Conservation (phyloP, 768 basidiomycete species). For the Tephrocybe sp. region DNA sequence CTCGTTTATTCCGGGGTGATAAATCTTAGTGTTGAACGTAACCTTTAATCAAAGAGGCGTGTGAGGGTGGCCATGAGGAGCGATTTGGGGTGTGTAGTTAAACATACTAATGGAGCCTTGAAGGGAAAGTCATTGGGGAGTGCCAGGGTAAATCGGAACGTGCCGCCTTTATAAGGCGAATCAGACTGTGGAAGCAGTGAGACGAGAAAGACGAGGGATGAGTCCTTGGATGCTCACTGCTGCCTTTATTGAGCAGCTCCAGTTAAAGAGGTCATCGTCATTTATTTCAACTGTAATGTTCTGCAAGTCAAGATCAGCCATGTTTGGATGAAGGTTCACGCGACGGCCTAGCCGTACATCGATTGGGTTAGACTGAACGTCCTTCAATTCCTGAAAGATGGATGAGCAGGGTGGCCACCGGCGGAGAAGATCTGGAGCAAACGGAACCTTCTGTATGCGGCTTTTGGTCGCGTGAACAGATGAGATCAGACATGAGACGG, state of each 20-base stretch:
- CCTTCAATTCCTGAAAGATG: slow-evolving; percentile 57
- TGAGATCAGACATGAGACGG: slow-evolving; percentile 16
- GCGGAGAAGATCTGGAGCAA: not conserved
- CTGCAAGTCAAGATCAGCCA: slow-evolving; percentile 33
- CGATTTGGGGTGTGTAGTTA: not conserved
- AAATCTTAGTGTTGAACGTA: slow-evolving; percentile 81
- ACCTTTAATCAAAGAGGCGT: slow-evolving; percentile 45
- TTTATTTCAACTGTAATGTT: slow-evolving; percentile 58
- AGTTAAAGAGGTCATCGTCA: slow-evolving; percentile 72
- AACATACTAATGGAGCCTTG: slow-evolving; percentile 73
- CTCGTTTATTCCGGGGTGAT: slow-evolving; percentile 89
- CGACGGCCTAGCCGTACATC: slow-evolving; percentile 39
- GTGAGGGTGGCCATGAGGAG: slow-evolving; percentile 10
- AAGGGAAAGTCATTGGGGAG: slow-evolving; percentile 84
- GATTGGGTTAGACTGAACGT: slow-evolving; percentile 61
- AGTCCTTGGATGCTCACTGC: slow-evolving; percentile 43
- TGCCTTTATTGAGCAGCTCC: slow-evolving; percentile 78
- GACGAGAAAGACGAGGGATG: slow-evolving; percentile 5
- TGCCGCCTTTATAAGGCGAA: slow-evolving; percentile 82
- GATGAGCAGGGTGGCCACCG: slow-evolving; percentile 4
- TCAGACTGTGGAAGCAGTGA: slow-evolving; percentile 46
- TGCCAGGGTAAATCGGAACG: slow-evolving; percentile 68
- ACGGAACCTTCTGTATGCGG: slow-evolving; percentile 68
- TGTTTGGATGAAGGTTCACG: slow-evolving; percentile 4
- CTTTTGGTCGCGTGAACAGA: slow-evolving; percentile 31